phyloP scores from a whole-genome alignment of 2,329 filamentous ascomycete genomes.

The Hypomyces rosellus region DNA sequence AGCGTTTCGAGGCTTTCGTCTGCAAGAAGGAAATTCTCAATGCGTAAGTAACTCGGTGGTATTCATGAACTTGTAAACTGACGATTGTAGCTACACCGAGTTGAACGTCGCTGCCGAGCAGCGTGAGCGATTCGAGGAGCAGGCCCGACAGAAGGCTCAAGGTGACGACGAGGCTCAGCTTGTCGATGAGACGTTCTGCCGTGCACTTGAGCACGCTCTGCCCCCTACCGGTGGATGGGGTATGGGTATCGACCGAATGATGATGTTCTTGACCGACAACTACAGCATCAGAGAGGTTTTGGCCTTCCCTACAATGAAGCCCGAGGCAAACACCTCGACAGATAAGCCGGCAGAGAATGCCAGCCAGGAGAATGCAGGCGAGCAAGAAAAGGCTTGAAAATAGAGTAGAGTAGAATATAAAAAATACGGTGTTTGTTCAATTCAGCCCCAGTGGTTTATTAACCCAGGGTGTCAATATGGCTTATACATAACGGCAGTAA shows the following conservation, averaged over 20 bases:
- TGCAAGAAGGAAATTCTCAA: constrained; percentile 76
- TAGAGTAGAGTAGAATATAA: neutral
- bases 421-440: neutral
- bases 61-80: neutral
- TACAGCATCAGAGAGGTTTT: constrained; percentile 92
- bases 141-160: constrained; percentile 90
- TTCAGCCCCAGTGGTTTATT: neutral
- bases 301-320: constrained; percentile 98
- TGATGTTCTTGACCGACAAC: constrained; percentile 94
- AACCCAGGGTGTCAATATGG: neutral
- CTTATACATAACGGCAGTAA: no score
- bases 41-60: constrained; percentile 40
- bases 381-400: neutral
- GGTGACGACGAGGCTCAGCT: constrained; percentile 96
- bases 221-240: constrained; percentile 95
- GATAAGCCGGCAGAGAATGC: constrained; percentile 3
- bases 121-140: constrained; percentile 78
- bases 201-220: constrained; percentile 80
- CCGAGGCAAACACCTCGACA: constrained; percentile 43
- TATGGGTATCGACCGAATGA: constrained; percentile 88
- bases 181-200: constrained; percentile 93
- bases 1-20: constrained; percentile 96
- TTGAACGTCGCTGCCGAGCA: constrained; percentile 91
- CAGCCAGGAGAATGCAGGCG: neutral
- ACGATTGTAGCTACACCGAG: constrained; percentile 64